A percentile compares a stretch with the other conserved stretches of the same genome.
Evolutionary conservation across 495 filamentous ascomycete genomes (phyloP).

Genomic region (Rhypophila decipiens): DNA sequence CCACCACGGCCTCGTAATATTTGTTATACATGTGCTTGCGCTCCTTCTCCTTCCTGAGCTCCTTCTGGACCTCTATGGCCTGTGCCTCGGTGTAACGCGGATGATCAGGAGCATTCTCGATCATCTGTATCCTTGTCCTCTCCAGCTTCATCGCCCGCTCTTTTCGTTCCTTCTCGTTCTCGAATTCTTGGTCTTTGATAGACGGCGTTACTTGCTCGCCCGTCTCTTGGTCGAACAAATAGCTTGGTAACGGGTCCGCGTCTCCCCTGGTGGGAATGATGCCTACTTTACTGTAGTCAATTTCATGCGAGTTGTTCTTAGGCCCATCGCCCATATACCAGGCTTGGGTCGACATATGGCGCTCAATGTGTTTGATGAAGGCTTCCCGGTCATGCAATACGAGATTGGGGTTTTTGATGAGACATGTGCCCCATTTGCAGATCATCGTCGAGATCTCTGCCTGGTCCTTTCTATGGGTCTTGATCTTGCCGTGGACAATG

Average conservation of each 20-base stretch:
- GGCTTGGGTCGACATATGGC: conserved; percentile 53
- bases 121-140: conserved; percentile 17
- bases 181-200: conserved; percentile 25
- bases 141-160: conserved; percentile 25
- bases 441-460: conserved; percentile 4
- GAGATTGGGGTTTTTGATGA: not conserved
- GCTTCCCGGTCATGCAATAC: conserved; percentile 24
- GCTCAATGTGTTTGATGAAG: conserved; percentile 57
- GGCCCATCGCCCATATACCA: conserved; percentile 64
- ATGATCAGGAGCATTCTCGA: conserved; percentile 37
- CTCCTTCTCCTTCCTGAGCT: conserved; percentile 7
- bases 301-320: conserved; percentile 21
- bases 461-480: too few relatives aligned
- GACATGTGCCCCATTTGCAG: conserved; percentile 35
- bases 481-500: conserved; percentile 45
- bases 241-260: conserved; percentile 24
- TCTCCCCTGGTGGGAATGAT: conserved; percentile 12
- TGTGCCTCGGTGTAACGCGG: conserved; percentile 25
- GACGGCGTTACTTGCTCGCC: conserved; percentile 42
- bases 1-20: conserved; percentile 11
- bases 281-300: too few relatives aligned
- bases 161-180: conserved; percentile 31
- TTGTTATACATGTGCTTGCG: conserved; percentile 16
- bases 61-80: conserved; percentile 6
- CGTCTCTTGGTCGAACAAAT: conserved; percentile 33